phyloP scores from a whole-genome alignment of 306 rosid genomes.

The Malus fusca region DNA sequence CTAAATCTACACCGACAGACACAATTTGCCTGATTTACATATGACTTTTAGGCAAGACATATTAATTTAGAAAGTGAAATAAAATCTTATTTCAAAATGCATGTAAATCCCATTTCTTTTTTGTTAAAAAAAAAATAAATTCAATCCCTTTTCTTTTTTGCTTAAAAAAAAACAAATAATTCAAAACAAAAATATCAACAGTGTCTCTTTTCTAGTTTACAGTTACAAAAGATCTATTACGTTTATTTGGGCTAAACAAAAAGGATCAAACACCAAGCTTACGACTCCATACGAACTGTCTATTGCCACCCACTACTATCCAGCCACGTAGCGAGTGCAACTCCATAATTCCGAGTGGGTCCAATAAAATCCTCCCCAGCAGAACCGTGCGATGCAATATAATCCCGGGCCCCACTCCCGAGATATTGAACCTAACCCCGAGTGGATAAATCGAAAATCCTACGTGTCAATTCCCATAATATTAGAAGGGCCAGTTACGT shows the following conservation, averaged over 20 bases:
- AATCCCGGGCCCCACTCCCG: conserved; percentile 1
- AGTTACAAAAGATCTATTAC: not conserved
- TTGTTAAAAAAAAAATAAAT: not conserved
- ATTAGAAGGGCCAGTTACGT: conserved; percentile 17
- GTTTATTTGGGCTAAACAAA: not conserved
- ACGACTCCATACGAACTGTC: not conserved
- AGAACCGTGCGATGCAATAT: not conserved
- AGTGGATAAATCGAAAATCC: conserved; percentile 2
- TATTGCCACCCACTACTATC: no score
- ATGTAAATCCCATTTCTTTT: not conserved
- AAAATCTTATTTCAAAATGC: not conserved
- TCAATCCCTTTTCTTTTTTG: not conserved
- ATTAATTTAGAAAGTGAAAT: no score
- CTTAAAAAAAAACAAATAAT: not conserved
- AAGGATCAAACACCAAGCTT: not conserved
- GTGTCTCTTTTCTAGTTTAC: not conserved
- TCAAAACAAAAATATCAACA: not conserved
- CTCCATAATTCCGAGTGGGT: not conserved
- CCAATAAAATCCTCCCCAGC: not conserved
- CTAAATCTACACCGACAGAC: no score
- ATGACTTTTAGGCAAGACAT: no score
- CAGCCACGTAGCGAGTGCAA: not conserved
- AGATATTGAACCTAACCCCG: not conserved
- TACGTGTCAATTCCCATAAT: conserved; percentile 14
- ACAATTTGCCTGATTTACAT: no score